Evolutionary conservation across 495 filamentous ascomycete genomes (phyloP), one percentile per base, ranked within the genome.

Genomic region (Delitschia confertaspora): DNA sequence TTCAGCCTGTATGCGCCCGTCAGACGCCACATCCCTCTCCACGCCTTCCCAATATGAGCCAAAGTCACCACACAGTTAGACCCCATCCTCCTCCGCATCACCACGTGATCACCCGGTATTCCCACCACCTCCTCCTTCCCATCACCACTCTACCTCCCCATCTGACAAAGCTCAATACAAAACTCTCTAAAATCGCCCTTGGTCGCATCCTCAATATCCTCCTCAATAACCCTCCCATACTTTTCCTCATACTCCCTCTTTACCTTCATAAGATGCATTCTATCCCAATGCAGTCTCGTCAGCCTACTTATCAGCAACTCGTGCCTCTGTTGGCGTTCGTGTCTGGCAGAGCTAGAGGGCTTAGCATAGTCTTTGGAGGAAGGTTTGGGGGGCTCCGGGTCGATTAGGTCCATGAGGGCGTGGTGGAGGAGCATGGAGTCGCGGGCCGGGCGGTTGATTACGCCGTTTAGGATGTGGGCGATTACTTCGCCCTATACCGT

Each of bases 381-480:
- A 5, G 49, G 44, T 1, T 30, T 33, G n/a, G 13, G 5, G 21
- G 44, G 44, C 11, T 24, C 24, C 4, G 56, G 48, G 4, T 57
- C 53, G 33, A 57, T 57, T 35, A 67, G 51, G 41, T 67, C 64
- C 24, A 73, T 75, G 26, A 95, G 74, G 3, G 91, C 88, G 65
- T 98, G 91, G 62, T 93, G 79, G 22, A 98, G 71, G n/a, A 98
- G 80, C 26, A 96, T 74, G 4, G 89, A 85, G 61, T 98, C 91
- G 38, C 91, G 88, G 49, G 93, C 82, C 24, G 91, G 88, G 33
- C 84, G 82, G 65, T 98, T 95, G 65, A 95, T 88, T 29, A 89
- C 80, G 56, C 93, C 91, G 65, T 95, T 95, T 58, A 98, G 83
- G 48, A 96, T 84, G 65, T 98, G 91, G 9, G 89, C 85, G 17